Evolutionary conservation across 768 basidiomycete genomes (phyloP).

Genomic region (Agrocybe praecox): DNA sequence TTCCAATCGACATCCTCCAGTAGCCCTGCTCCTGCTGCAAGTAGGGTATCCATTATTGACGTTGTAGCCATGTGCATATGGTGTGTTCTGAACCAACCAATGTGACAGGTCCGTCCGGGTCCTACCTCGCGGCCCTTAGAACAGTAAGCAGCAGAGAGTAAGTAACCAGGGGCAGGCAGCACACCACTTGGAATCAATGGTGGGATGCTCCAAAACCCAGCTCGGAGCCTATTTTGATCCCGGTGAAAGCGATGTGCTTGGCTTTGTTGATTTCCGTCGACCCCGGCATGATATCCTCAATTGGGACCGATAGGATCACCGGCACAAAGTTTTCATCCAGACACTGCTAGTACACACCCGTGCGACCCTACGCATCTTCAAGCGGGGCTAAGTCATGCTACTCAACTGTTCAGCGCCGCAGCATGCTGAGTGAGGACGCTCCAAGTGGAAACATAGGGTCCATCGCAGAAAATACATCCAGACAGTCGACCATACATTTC

Average conservation of each 20-base stretch:
- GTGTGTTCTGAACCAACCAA: too few species aligned
- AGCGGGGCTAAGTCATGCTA: not conserved
- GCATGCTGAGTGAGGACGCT: constrained; percentile 33
- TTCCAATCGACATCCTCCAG: constrained; percentile 49
- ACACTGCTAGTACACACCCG: too few species aligned
- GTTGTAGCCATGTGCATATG: not conserved
- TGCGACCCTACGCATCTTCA: not conserved
- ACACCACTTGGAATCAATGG: too few species aligned
- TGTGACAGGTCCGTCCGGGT: not conserved
- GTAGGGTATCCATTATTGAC: not conserved
- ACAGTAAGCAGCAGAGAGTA: not conserved
- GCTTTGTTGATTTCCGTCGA: not conserved
- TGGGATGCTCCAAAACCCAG: not conserved
- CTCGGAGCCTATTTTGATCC: not conserved
- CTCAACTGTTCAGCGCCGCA: constrained; percentile 35
- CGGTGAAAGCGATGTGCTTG: not conserved
- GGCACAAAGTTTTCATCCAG: too few species aligned
- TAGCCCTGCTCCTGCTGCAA: not conserved
- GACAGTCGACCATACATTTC: constrained; percentile 22
- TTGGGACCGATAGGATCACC: too few species aligned
- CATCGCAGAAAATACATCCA: constrained; percentile 9
- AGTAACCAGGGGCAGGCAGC: too few species aligned
- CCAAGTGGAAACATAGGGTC: constrained; percentile 40
- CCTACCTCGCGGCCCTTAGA: not conserved
- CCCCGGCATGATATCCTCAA: too few species aligned